phyloP scores from a whole-genome alignment of 2,329 filamentous ascomycete genomes.

The Tolypocladium tropicale region DNA sequence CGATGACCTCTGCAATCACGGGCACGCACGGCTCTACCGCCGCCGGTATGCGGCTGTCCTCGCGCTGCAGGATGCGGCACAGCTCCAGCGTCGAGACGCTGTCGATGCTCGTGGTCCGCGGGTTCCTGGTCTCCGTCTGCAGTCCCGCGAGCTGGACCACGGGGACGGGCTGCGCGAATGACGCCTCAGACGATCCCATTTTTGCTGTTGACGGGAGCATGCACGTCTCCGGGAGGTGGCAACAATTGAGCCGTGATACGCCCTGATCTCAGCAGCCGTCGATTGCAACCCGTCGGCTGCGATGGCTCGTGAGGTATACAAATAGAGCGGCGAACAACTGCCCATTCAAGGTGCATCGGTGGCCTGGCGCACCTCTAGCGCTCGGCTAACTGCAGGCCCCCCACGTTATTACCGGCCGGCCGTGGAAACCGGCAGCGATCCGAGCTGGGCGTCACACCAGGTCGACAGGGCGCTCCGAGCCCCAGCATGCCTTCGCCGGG shows the following conservation, averaged over 20 bases:
- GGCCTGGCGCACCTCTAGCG: neutral
- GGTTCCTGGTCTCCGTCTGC: conserved; percentile 10
- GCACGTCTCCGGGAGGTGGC: neutral
- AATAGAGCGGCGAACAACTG: neutral
- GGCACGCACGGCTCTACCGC: conserved; percentile 9
- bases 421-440: neutral
- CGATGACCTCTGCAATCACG: conserved; percentile 7
- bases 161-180: neutral
- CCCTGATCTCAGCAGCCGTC: too few relatives aligned
- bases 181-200: neutral
- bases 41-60: conserved; percentile 7
- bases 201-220: neutral
- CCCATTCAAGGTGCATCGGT: neutral
- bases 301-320: neutral
- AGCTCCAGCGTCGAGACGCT: conserved; percentile 6
- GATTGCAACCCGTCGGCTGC: too few relatives aligned
- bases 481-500: too few relatives aligned
- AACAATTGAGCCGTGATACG: neutral
- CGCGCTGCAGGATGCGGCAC: conserved; percentile 10
- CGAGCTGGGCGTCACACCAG: neutral
- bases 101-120: conserved; percentile 6
- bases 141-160: conserved; percentile 5
- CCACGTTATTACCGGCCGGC: neutral
- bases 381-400: neutral
- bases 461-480: too few relatives aligned